phyloP scores from a whole-genome alignment of 768 basidiomycete species.

The Phaeotremella fagi region DNA sequence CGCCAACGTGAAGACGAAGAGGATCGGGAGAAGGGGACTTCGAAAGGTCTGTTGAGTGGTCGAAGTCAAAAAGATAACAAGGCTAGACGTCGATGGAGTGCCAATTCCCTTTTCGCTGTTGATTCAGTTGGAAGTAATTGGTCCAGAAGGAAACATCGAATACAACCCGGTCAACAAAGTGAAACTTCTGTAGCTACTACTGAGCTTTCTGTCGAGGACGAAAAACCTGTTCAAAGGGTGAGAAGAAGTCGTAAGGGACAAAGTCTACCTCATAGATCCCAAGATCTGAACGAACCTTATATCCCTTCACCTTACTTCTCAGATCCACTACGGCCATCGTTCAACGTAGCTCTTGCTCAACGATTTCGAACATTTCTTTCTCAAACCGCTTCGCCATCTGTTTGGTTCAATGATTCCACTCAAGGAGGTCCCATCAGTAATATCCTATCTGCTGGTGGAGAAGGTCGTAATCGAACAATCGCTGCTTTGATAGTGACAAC shows the following conservation, averaged over 20 bases:
- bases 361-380: conserved; percentile 8
- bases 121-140: conserved; percentile 1
- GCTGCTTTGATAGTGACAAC: conserved; percentile 36
- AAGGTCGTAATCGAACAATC: conserved; percentile 8
- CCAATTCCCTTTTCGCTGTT: conserved; percentile 9
- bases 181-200: conserved; percentile 1
- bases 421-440: not conserved
- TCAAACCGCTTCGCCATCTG: conserved; percentile 4
- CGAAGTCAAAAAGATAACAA: not conserved
- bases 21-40: conserved; percentile 1
- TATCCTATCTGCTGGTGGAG: not conserved
- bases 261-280: conserved; percentile 20
- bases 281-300: conserved; percentile 35
- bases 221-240: no score
- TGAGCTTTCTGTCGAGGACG: no score
- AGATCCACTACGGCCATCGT: conserved; percentile 15
- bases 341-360: conserved; percentile 19
- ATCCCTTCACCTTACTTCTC: conserved; percentile 28
- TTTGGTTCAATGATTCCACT: conserved; percentile 17
- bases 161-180: conserved; percentile 1
- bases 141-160: not conserved
- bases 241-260: conserved; percentile 13
- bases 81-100: conserved; percentile 12
- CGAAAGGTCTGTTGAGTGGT: no score
- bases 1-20: not conserved